Base-by-base conservation (phyloP, 495 filamentous ascomycete genomes). In the Oidiodendron maius region DNA sequence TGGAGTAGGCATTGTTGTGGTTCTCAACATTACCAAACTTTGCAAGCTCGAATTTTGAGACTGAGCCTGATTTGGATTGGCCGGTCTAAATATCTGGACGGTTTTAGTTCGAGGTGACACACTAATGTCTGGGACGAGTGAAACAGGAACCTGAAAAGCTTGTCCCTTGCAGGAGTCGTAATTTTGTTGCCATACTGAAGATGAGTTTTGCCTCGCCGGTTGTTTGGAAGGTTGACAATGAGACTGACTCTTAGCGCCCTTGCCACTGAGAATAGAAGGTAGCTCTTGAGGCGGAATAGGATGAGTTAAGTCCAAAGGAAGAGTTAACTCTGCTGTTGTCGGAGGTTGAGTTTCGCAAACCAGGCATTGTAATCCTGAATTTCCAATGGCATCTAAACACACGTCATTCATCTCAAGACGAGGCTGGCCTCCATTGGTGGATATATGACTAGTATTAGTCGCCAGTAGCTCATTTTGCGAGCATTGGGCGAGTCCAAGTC, bases 381-480 rank as follows among this genome's bases (percentile, higher is more conserved):
- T 4, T 37, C 35, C 35, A 37, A 3, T 15, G n/a, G 35, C 18
- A 34, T n/a, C 28, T 9, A 8, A 8, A 34, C 9, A 34, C 28
- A 13, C 35, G 35, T 5, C 5, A 5, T 37, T 17, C n/a, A 15
- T 37, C 18, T 17, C 35, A 37, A n/a, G n/a, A n/a, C n/a, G n/a
- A n/a, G n/a, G n/a, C n/a, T n/a, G n/a, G n/a, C n/a, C n/a, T n/a
- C n/a, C n/a, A n/a, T n/a, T n/a, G n/a, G n/a, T n/a, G n/a, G n/a
- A n/a, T n/a, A n/a, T 37, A 17, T 9, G 9, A 41, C 26, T 40
- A 1, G 37, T 42, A 28, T 36, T 37, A 15, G 34, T 40, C 25
- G 46, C 45, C 4, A 45, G 23, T 30, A 49, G 52, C 12, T 22
- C 20, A 20, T 38, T 34, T 21, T 55, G 52, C 15, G 45, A 25